Conservation (phyloP, 208 protist species). For the Acanthamoeba healyi region DNA sequence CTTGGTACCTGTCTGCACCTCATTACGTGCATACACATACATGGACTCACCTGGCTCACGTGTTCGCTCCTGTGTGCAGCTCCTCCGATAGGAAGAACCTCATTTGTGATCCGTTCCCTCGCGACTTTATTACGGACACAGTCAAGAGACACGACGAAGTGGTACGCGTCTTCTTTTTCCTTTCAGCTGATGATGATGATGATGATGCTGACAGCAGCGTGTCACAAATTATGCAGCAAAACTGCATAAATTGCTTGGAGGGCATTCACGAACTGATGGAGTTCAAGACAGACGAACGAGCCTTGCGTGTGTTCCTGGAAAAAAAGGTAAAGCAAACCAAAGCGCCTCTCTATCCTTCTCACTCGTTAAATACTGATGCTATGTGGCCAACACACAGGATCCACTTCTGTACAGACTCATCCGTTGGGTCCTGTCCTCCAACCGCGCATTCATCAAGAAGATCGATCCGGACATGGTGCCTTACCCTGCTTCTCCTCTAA, state of each 20-base stretch:
- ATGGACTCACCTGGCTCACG: no score
- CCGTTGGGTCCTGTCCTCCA: constrained; percentile 55
- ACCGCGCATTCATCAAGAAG: constrained; percentile 68
- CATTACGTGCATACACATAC: no score
- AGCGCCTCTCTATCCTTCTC: background rate
- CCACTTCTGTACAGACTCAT: constrained; percentile 29
- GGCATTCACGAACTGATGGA: background rate
- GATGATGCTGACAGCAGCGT: background rate
- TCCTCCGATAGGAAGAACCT: constrained; percentile 37
- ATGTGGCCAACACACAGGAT: background rate
- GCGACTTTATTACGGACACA: background rate
- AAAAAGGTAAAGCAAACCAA: background rate
- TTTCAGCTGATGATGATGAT: background rate
- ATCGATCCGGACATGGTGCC: constrained; percentile 39
- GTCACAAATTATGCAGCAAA: background rate
- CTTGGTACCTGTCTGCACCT: no score
- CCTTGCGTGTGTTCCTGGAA: background rate
- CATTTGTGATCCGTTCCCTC: constrained; percentile 60
- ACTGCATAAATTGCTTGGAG: constrained; percentile 1
- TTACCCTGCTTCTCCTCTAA: background rate
- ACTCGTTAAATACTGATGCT: background rate
- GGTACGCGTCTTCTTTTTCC: background rate
- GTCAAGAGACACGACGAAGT: constrained; percentile 24
- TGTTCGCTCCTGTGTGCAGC: background rate
- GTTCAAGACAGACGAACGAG: constrained; percentile 31